Evolutionary conservation across 2,329 filamentous ascomycete species (phyloP).

Genomic region (Exophiala sp.): DNA sequence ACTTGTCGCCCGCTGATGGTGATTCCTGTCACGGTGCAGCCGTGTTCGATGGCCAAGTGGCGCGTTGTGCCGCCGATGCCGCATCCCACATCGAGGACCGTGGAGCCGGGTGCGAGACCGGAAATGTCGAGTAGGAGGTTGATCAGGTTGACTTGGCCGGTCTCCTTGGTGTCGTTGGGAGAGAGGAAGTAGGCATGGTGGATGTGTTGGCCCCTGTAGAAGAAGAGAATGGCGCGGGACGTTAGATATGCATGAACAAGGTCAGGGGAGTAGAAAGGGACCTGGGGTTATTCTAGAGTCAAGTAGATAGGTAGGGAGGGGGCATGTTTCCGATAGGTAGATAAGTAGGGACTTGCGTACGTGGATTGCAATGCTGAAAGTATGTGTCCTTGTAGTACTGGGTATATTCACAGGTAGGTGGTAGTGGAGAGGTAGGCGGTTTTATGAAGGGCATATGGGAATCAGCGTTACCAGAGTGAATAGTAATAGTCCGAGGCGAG

Average conservation of each 20-base stretch:
- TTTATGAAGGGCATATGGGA: not conserved
- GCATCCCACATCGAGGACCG: slow-evolving; percentile 55
- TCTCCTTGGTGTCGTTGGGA: slow-evolving; percentile 49
- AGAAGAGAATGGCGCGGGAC: slow-evolving; percentile 1
- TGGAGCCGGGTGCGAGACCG: slow-evolving; percentile 33
- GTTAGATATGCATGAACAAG: not conserved
- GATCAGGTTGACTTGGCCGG: slow-evolving; percentile 54
- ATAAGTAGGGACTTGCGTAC: no score
- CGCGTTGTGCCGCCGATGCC: slow-evolving; percentile 56
- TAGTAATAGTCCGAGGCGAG: slow-evolving; percentile 58
- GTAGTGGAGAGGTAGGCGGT: not conserved
- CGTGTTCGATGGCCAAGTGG: slow-evolving; percentile 49
- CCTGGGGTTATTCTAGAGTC: no score
- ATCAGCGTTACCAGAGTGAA: slow-evolving; percentile 48
- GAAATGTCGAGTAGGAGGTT: slow-evolving; percentile 50
- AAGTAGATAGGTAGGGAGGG: no score
- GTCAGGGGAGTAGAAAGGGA: no score
- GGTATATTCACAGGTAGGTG: not conserved
- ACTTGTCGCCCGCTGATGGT: slow-evolving; percentile 57
- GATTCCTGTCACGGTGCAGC: slow-evolving; percentile 53
- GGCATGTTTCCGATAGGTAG: no score
- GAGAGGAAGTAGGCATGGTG: slow-evolving; percentile 58
- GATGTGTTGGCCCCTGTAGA: slow-evolving; percentile 55
- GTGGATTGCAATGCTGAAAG: no score
- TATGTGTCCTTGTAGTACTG: no score